phyloP scores from a whole-genome alignment of 192 early-diverging fungal genomes.

The Pilobolus umbonatus region DNA sequence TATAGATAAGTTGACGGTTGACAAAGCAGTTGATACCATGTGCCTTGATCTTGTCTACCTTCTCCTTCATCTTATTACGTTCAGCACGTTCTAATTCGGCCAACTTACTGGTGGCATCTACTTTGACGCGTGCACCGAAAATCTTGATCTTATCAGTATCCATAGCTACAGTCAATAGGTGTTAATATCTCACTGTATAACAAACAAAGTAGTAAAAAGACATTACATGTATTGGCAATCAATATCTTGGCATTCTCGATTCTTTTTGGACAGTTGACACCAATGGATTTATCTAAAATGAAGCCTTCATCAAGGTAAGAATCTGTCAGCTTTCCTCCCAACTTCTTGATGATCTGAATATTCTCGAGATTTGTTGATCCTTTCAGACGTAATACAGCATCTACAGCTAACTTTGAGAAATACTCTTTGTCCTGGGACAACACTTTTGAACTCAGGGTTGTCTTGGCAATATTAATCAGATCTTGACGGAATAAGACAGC shows the following conservation, averaged over 20 bases:
- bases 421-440: constrained; percentile 94
- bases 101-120: constrained; percentile 94
- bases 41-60: constrained; percentile 97
- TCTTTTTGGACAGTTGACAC: constrained; percentile 95
- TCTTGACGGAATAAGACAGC: constrained; percentile 76
- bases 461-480: constrained; percentile 95
- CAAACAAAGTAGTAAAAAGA: too few species aligned
- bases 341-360: constrained; percentile 99
- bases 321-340: constrained; percentile 89
- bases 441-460: constrained; percentile 95
- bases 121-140: constrained; percentile 95
- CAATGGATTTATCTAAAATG: constrained; percentile 98
- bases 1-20: constrained; percentile 99
- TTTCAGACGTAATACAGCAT: constrained; percentile 94
- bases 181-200: too few species aligned
- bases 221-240: constrained; percentile 94
- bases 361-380: constrained; percentile 88
- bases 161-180: constrained; percentile 93
- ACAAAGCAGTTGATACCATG: constrained; percentile 99
- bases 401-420: constrained; percentile 92
- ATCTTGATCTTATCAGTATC: constrained; percentile 99
- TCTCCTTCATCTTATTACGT: constrained; percentile 96
- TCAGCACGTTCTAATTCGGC: constrained; percentile 98
- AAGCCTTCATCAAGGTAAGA: constrained; percentile 96
- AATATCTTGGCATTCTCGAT: constrained; percentile 95